These are phyloP conservation scores for Ochromonas danica DNA, from an alignment of 108 stramenopile genomes.

Conservation along the genomic window DNA sequence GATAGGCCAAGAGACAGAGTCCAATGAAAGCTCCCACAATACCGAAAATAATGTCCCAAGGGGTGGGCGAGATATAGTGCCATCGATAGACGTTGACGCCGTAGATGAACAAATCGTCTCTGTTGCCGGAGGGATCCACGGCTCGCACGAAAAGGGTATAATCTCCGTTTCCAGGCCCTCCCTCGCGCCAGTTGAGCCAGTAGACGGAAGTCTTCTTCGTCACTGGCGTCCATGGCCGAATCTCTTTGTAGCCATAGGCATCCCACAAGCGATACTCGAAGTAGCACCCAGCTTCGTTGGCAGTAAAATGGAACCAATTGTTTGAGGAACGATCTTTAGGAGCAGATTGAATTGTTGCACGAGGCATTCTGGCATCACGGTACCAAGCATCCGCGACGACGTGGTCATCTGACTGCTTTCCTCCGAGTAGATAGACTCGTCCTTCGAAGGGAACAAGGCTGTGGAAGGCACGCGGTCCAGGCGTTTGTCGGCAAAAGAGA, in stretches of 20 bases:
- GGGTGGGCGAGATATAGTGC: constrained; percentile 69
- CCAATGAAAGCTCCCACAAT: constrained; percentile 35
- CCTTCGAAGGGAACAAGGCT: constrained; percentile 52
- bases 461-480: constrained; percentile 50
- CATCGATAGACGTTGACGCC: constrained; percentile 68
- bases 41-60: constrained; percentile 58
- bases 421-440: constrained; percentile 51
- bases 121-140: constrained; percentile 72
- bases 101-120: constrained; percentile 52
- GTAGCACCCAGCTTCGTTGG: constrained; percentile 52
- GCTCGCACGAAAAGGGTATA: constrained; percentile 70
- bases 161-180: constrained; percentile 70
- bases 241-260: constrained; percentile 52
- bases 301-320: constrained; percentile 44
- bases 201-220: constrained; percentile 51
- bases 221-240: constrained; percentile 64
- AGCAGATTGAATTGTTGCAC: constrained; percentile 55
- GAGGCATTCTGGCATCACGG: constrained; percentile 67
- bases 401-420: constrained; percentile 35
- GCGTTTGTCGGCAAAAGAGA: constrained; percentile 48
- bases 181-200: constrained; percentile 65
- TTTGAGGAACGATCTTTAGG: constrained; percentile 37
- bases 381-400: constrained; percentile 67
- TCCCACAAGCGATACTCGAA: constrained; percentile 73
- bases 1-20: constrained; percentile 46